Evolutionary conservation across 495 filamentous ascomycete species (phyloP).

Genomic region (Neurospora sp.): DNA sequence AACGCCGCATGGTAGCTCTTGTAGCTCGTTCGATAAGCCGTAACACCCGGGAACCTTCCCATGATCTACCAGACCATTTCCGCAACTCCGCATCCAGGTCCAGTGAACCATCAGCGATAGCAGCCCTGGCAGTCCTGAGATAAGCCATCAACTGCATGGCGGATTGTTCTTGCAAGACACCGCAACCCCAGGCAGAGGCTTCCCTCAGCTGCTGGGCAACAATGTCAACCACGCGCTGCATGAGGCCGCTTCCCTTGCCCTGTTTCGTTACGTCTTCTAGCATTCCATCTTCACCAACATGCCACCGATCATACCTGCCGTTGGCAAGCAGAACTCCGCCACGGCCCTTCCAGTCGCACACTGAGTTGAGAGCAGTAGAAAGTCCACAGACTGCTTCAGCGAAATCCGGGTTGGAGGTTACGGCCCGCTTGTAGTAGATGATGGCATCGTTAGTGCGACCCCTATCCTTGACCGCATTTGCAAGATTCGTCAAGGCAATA

Average conservation of each 20-base stretch:
- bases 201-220: constrained; percentile 85
- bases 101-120: constrained; percentile 15
- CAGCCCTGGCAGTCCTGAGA: constrained; percentile 25
- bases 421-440: constrained; percentile 79
- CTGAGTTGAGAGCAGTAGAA: constrained; percentile 91
- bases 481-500: constrained; percentile 92
- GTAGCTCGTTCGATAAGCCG: constrained; percentile 78
- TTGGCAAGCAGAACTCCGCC: constrained; percentile 67
- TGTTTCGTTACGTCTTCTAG: constrained; percentile 60
- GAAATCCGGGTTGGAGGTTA: constrained; percentile 86
- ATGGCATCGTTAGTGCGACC: constrained; percentile 90
- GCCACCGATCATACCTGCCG: constrained; percentile 81
- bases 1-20: constrained; percentile 64
- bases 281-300: constrained; percentile 81
- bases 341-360: constrained; percentile 89
- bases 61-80: constrained; percentile 64
- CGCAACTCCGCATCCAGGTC: constrained; percentile 37
- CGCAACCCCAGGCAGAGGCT: constrained; percentile 78
- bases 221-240: constrained; percentile 90
- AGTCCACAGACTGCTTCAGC: constrained; percentile 95
- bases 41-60: constrained; percentile 86
- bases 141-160: constrained; percentile 37
- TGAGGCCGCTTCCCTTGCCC: constrained; percentile 65
- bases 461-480: constrained; percentile 97
- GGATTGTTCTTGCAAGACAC: constrained; percentile 48